Base-by-base conservation (phyloP, 2,329 filamentous ascomycete genomes). In the Arachnopeziza araneosa region DNA sequence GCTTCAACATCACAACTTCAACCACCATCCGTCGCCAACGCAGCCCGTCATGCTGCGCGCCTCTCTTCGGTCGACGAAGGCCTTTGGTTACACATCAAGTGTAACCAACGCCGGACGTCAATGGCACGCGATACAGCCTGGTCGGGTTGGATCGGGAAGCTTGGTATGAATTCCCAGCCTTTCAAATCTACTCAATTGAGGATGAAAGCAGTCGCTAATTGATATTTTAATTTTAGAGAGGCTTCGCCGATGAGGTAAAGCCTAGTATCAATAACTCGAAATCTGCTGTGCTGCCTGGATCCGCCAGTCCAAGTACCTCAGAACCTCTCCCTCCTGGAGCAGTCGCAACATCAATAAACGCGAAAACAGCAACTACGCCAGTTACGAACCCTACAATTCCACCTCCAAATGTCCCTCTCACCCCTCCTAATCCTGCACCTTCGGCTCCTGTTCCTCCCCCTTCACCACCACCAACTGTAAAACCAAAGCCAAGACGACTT, bases 41-140 rank as follows among this genome's bases (percentile, higher is more conserved):
- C 75, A 79, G 78, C 78, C 77, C 77, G 79, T 79, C 79, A 88
- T 88, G 85, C 81, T 88, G 82, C 85, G 84, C 79, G 83, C 83
- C 75, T 86, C 84, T 76, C 77, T 87, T 78, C 83, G 80, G 78
- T 85, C 84, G 75, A 81, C 81, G 73, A 83, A 79, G 79, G 78
- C 80, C 71, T 76, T 85, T 74, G 78, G 80, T 76, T 76, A 77
- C 74, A 80, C 78, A 77, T 78, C 82, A 71, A 70, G 77, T 73
- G 77, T 77, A 74, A 78, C 80, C 70, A 75, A 77, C 72, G 77
- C 77, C 68, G 76, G 76, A 74, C 82, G 79, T 74, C 83, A 85
- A 85, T 86, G 83, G 83, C 80, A 82, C 64, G 71, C 73, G 65
- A 71, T 74, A 63, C 74, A 75, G 61, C 72, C 72, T 71, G 72